Evolutionary conservation across 2,329 filamentous ascomycete species (phyloP), one percentile per base, ranked within the genome.

Genomic region (Ascochyta clinopodiicola): DNA sequence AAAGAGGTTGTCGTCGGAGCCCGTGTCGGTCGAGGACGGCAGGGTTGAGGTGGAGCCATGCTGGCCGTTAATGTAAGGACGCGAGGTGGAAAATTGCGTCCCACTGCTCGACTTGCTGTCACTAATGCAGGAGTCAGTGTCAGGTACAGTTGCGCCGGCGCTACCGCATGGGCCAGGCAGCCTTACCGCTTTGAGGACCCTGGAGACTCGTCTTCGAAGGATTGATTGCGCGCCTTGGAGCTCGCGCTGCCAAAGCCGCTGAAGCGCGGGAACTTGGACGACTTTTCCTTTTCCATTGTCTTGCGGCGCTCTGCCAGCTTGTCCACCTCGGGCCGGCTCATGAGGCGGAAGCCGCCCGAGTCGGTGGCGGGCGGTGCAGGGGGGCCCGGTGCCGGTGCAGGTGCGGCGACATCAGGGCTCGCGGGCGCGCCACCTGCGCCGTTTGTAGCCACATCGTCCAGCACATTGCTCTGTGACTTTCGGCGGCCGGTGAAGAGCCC

Each of bases 41-140:
- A 77, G 70, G 13, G 74, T 77, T 7, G 74, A 76, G 21, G 67
- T 72, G 4, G 73, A 76, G 45, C 73, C 72, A 60, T 68, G 70
- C 49, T 68, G 73, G 57, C 65, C 69, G 56, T 69, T 70, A 51
- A 72, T 68, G 59, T 77, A 77, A 38, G 70, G 69, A 42, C 73
- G 67, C 32, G 70, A 69, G 17, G 65, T 57, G 32, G 67, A 70
- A 54, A 67, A 71, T 56, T 74, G 70, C 39, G 73, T 74, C 36
- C 71, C 72, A 63, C 68, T 76, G 64, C 74, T 77, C n/a, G 73
- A 75, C 56, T 76, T 76, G 66, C 73, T 75, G 56, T 74, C 73
- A 56, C 73, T 76, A 67, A 60, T 60, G 60, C 59, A 61, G 50
- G 52, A 58, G 45, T 74, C 59, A 74, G 29, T 31, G 22, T 24